Conservation (phyloP, 495 filamentous ascomycete species). For the Xylaria bambusicola region DNA sequence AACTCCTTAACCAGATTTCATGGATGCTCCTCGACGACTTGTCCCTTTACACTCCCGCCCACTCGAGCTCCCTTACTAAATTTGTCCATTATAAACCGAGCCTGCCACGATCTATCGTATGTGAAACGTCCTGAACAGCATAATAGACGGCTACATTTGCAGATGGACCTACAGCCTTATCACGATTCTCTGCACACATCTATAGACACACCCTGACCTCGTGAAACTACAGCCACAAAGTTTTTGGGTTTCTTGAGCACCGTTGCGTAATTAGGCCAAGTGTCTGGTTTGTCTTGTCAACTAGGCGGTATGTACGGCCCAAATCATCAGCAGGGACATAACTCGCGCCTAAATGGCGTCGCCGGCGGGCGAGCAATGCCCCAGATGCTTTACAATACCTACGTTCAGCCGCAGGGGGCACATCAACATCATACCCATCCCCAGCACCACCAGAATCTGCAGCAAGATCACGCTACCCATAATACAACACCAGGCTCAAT, state of each 20-base stretch:
- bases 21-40: constrained; percentile 15
- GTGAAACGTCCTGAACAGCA: not conserved
- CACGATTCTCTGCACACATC: constrained; percentile 7
- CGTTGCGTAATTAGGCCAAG: no score
- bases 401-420: constrained; percentile 59
- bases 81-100: not conserved
- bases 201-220: constrained; percentile 9
- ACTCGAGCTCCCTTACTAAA: not conserved
- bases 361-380: constrained; percentile 50
- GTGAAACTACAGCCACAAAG: constrained; percentile 31
- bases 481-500: constrained; percentile 54
- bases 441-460: constrained; percentile 68
- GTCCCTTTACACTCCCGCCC: not conserved
- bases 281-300: no score
- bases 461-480: constrained; percentile 72
- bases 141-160: constrained; percentile 40
- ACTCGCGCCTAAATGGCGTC: constrained; percentile 65
- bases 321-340: constrained; percentile 76
- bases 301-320: constrained; percentile 81
- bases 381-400: constrained; percentile 66
- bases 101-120: not conserved
- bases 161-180: constrained; percentile 70
- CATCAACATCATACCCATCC: constrained; percentile 71
- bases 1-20: constrained; percentile 5
- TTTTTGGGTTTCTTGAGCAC: no score